phyloP scores from a whole-genome alignment of 192 early-diverging fungal genomes.

The Phycomyces nitens region DNA sequence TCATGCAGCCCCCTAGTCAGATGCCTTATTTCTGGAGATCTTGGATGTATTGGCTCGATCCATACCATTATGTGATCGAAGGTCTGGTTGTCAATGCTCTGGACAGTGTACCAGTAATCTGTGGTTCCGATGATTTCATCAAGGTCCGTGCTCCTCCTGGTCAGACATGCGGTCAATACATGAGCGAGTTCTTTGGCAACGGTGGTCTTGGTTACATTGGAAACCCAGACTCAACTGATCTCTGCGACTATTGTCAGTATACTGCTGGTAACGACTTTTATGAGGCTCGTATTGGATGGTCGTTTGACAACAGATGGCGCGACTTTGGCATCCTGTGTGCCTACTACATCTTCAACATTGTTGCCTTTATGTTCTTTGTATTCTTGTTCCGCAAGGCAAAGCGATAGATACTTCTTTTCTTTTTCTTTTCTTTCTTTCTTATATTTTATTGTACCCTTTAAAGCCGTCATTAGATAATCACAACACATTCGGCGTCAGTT shows the following conservation, averaged over 20 bases:
- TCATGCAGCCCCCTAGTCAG: slow-evolving; percentile 51
- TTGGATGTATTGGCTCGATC: slow-evolving; percentile 65
- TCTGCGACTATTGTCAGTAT: slow-evolving; percentile 53
- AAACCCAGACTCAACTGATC: slow-evolving; percentile 41
- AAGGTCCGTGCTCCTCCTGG: slow-evolving; percentile 40
- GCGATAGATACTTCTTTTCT: slow-evolving; percentile 22
- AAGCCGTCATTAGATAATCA: too few relatives aligned
- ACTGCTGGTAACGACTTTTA: slow-evolving; percentile 36
- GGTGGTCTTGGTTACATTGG: slow-evolving; percentile 59
- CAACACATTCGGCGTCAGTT: too few relatives aligned
- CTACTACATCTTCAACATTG: slow-evolving; percentile 51
- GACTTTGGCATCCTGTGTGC: slow-evolving; percentile 61
- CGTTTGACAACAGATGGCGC: slow-evolving; percentile 54
- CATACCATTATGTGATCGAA: slow-evolving; percentile 60
- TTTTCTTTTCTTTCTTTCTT: too few relatives aligned
- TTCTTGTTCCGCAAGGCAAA: slow-evolving; percentile 41
- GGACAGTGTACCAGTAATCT: slow-evolving; percentile 43
- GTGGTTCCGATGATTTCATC: slow-evolving; percentile 41
- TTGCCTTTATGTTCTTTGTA: slow-evolving; percentile 36
- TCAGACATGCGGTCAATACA: slow-evolving; percentile 49
- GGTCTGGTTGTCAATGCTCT: slow-evolving; percentile 58
- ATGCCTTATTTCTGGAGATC: slow-evolving; percentile 60
- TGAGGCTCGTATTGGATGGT: slow-evolving; percentile 40
- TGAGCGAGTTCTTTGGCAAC: slow-evolving; percentile 38
- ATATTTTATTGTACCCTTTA: too few relatives aligned